These are phyloP conservation scores for Malus hybrid DNA, from an alignment of 331 rosid species.

Conservation along the genomic window DNA sequence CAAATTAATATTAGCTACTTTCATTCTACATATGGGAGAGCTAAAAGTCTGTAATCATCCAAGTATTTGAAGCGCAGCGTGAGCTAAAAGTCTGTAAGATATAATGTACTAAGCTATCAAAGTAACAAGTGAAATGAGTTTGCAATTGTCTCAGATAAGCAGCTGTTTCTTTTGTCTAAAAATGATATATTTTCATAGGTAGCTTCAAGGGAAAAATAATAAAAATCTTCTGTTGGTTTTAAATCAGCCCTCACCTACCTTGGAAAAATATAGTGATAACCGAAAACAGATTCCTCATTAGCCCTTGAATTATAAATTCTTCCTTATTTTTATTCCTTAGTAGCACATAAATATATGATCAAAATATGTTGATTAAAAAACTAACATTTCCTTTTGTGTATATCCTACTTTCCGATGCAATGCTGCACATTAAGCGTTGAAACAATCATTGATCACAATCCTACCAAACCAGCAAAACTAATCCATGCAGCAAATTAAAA, in stretches of 20 bases:
- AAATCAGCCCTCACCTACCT: neutral
- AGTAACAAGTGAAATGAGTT: neutral
- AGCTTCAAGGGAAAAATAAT: neutral
- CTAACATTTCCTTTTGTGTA: neutral
- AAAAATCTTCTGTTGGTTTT: neutral
- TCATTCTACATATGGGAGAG: neutral
- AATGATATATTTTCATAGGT: neutral
- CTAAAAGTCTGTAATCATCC: neutral
- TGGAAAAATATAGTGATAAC: neutral
- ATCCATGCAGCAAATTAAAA: neutral
- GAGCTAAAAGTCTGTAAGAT: neutral
- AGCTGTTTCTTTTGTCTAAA: neutral
- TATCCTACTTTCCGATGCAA: neutral
- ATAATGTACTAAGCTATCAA: too few species aligned
- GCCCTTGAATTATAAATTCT: neutral
- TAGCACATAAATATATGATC: neutral
- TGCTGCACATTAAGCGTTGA: neutral
- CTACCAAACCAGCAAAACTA: neutral
- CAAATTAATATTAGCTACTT: constrained; percentile 15
- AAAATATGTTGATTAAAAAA: neutral
- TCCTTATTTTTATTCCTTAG: neutral
- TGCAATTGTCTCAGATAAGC: neutral
- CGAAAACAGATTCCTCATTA: neutral
- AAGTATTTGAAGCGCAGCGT: neutral
- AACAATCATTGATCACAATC: neutral